These are phyloP conservation scores for Staphylotrichum longicolle DNA, from an alignment of 495 filamentous ascomycete genomes.

Conservation along the genomic window DNA sequence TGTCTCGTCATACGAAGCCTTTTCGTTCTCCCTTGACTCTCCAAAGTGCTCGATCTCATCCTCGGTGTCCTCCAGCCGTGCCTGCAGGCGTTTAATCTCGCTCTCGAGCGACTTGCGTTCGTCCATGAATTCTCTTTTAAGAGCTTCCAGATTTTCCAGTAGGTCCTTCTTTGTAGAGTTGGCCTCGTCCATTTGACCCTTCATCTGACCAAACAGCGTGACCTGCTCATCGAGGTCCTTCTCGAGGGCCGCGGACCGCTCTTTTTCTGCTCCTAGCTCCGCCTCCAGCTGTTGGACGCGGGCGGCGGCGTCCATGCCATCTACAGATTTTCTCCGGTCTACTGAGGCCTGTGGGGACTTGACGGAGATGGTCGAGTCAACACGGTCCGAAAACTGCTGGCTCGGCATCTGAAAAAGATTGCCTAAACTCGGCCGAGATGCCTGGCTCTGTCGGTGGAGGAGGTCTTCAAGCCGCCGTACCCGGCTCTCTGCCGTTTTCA, in stretches of 20 bases:
- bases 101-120: constrained; percentile 77
- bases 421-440: constrained; percentile 65
- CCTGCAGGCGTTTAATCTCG: constrained; percentile 71
- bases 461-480: constrained; percentile 91
- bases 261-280: constrained; percentile 62
- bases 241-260: constrained; percentile 52
- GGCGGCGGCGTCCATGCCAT: constrained; percentile 39
- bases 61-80: constrained; percentile 79
- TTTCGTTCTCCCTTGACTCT: constrained; percentile 79
- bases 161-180: constrained; percentile 92
- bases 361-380: constrained; percentile 44
- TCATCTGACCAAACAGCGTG: constrained; percentile 63
- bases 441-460: constrained; percentile 78
- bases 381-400: constrained; percentile 39
- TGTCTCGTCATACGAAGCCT: constrained; percentile 62
- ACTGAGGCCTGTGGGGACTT: constrained; percentile 37
- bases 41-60: constrained; percentile 83
- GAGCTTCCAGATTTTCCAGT: constrained; percentile 88
- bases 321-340: constrained; percentile 39
- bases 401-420: constrained; percentile 57
- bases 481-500: constrained; percentile 86
- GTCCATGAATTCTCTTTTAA: constrained; percentile 80
- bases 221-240: constrained; percentile 57
- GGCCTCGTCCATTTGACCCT: constrained; percentile 71
- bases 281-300: constrained; percentile 78